Evolutionary conservation across 106 monocot species (phyloP).

Genomic region (Dendrobium chrysotoxum): DNA sequence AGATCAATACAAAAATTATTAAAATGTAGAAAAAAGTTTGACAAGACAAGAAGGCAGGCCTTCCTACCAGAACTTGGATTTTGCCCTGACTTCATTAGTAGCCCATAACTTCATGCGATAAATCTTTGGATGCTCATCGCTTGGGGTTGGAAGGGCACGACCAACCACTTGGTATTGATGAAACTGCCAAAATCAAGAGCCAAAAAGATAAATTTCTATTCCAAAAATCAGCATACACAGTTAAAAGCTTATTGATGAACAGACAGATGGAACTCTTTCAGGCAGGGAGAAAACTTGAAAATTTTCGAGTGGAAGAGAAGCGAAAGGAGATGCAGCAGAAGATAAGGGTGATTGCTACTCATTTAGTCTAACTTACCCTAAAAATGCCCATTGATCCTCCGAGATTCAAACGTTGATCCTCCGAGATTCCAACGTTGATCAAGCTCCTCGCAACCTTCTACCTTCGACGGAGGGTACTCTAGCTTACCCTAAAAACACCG

Average conservation of each 20-base stretch:
- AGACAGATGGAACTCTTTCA: background rate
- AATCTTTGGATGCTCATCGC: constrained; percentile 82
- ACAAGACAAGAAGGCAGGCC: background rate
- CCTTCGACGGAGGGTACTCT: no score
- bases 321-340: background rate
- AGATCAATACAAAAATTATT: background rate
- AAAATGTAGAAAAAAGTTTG: background rate
- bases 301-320: background rate
- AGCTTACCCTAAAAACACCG: no score
- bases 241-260: no score
- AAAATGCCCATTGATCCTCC: no score
- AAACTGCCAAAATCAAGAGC: constrained; percentile 36
- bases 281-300: background rate
- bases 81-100: constrained; percentile 87
- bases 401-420: no score
- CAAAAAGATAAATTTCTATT: background rate
- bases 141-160: constrained; percentile 55
- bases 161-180: constrained; percentile 96
- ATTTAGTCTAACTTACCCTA: background rate
- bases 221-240: background rate
- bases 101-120: constrained; percentile 94
- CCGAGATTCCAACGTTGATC: no score
- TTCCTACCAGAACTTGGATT: constrained; percentile 79
- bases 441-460: no score
- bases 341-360: background rate